These are phyloP conservation scores for Ophiostoma novo-ulmi DNA, from an alignment of 2,329 filamentous ascomycete genomes.

Conservation along the genomic window DNA sequence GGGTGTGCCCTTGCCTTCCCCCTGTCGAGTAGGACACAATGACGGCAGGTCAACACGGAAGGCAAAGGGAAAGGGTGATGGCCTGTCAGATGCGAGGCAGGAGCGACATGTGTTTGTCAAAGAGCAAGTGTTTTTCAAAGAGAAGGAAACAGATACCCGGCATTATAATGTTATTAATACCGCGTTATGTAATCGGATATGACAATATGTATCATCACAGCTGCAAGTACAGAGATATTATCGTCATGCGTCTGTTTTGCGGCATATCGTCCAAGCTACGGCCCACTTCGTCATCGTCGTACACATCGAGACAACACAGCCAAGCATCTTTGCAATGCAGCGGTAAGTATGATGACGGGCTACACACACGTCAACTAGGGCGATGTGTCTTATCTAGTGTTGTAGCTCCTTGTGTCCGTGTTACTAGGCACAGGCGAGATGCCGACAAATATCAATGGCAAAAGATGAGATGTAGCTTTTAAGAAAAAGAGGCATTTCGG, in stretches of 20 bases:
- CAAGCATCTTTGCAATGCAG: not conserved
- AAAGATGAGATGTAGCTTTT: too few relatives aligned
- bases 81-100: not conserved
- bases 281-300: not conserved
- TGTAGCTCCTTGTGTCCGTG: not conserved
- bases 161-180: not conserved
- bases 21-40: constrained; percentile 14
- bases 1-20: constrained; percentile 9
- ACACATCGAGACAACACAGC: not conserved
- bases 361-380: not conserved
- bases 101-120: not conserved
- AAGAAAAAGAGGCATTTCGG: too few relatives aligned
- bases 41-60: not conserved
- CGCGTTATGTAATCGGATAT: not conserved
- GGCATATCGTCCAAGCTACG: not conserved
- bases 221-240: not conserved
- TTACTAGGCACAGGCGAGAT: constrained; percentile 1
- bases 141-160: not conserved
- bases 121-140: not conserved
- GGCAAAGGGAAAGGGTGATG: not conserved
- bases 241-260: not conserved
- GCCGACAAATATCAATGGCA: not conserved
- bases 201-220: not conserved
- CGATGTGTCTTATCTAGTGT: not conserved
- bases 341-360: not conserved